phyloP scores from a whole-genome alignment of 441 rosid genomes.

The Adansonia grandidieri region DNA sequence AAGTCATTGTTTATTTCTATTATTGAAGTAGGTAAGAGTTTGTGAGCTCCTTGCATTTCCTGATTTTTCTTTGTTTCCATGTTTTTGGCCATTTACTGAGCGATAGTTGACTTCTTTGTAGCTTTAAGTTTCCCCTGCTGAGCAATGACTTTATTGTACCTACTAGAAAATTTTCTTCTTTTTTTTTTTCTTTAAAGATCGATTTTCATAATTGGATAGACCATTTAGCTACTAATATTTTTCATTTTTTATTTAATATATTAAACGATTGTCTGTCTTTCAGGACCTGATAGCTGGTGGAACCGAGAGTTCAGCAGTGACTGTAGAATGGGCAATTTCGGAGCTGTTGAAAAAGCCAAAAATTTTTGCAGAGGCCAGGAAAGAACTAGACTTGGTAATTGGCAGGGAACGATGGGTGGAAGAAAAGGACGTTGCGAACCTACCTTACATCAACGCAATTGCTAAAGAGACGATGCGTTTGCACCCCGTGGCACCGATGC shows the following conservation, averaged over 20 bases:
- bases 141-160: no score
- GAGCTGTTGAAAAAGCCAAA: slow-evolving; percentile 45
- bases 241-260: no score
- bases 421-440: slow-evolving; percentile 42
- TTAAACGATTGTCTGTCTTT: background rate
- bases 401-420: slow-evolving; percentile 43
- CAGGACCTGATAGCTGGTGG: slow-evolving; percentile 54
- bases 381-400: slow-evolving; percentile 45
- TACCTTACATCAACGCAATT: slow-evolving; percentile 44
- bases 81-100: no score
- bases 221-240: no score
- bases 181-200: no score
- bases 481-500: slow-evolving; percentile 50
- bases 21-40: background rate
- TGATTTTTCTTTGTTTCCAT: background rate
- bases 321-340: slow-evolving; percentile 50
- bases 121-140: no score
- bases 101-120: no score
- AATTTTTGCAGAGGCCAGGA: slow-evolving; percentile 36
- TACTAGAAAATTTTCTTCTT: no score
- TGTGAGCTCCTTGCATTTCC: background rate
- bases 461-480: slow-evolving; percentile 47
- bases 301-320: slow-evolving; percentile 49
- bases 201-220: no score
- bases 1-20: no score